Base-by-base conservation (phyloP, 2,329 filamentous ascomycete genomes). In the Rutstroemia sydowiana region DNA sequence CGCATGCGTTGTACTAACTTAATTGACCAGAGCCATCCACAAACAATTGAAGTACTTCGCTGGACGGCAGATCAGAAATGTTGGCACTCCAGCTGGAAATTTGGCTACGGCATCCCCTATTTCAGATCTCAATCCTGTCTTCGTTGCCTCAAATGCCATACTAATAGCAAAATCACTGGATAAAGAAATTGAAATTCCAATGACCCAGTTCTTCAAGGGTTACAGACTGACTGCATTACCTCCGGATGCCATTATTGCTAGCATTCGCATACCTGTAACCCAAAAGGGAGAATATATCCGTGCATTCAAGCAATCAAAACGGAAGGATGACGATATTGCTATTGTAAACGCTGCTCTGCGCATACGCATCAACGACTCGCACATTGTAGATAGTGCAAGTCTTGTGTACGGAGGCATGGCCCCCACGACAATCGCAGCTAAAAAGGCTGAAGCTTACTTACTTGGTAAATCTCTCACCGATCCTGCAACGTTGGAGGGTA, bases 251-350 rank as follows among this genome's bases (percentile, higher is more conserved):
- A 81, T 97, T 57, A 92, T 98, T 55, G 83, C 89, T 1, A 85
- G 85, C 39, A 84, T 98, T 57, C 81, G 85, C n/a, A 88, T 98
- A 41, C 93, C 93, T 0, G 72, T 87, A 2, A 85, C 87, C 0
- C 77, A 82, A 48, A 86, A 85, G 62, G 85, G 87, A 3, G 93
- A 97, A 66, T 89, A 84, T 65, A 85, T 95, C 66, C 80, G 87
- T 40, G 85, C 92, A 1, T 97, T 96, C 70, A 98, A 98, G 70
- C 92, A 97, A 68, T 83, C 93, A 0, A 98, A 98, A 74, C 76
- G 93, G 59, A 97, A 97, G 66, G 93, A 98, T 62, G 93, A 98
- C 63, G 93, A 98, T 65, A 97, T 98, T 65, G 93, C 93, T 2
- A 97, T 98, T 61, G 93, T 97, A 21, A 97, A 95, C 45, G 83